Evolutionary conservation across 2,329 filamentous ascomycete genomes (phyloP).

Genomic region (Epichloe coenophiala): DNA sequence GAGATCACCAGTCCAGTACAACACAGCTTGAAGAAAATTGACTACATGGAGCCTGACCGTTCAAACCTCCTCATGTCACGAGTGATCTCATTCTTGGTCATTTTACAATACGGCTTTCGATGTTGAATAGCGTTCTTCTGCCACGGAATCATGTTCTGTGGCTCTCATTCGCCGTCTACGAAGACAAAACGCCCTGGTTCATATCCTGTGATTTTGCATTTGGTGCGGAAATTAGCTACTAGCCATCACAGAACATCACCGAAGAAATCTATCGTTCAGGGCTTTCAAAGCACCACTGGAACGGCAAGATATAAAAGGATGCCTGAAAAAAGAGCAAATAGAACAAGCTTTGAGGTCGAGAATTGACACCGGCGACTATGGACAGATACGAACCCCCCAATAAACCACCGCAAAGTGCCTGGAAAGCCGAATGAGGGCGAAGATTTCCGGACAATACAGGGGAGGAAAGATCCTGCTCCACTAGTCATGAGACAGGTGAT

Average conservation of each 20-base stretch:
- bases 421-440: neutral
- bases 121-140: no score
- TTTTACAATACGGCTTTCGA: neutral
- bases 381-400: neutral
- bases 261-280: no score
- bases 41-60: neutral
- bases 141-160: no score
- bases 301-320: neutral
- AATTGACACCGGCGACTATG: neutral
- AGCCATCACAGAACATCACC: neutral
- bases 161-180: no score
- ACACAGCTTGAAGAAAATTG: neutral
- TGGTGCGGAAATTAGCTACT: neutral
- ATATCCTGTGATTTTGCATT: no score
- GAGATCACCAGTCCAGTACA: neutral
- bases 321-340: neutral
- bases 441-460: neutral
- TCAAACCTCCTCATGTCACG: neutral
- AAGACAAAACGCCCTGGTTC: no score
- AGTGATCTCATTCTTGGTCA: neutral
- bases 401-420: no score
- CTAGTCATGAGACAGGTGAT: neutral
- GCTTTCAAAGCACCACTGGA: neutral
- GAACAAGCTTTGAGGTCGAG: neutral
- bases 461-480: neutral